Base-by-base conservation (phyloP, 139 green algal species). In the Chlorella sp. region DNA sequence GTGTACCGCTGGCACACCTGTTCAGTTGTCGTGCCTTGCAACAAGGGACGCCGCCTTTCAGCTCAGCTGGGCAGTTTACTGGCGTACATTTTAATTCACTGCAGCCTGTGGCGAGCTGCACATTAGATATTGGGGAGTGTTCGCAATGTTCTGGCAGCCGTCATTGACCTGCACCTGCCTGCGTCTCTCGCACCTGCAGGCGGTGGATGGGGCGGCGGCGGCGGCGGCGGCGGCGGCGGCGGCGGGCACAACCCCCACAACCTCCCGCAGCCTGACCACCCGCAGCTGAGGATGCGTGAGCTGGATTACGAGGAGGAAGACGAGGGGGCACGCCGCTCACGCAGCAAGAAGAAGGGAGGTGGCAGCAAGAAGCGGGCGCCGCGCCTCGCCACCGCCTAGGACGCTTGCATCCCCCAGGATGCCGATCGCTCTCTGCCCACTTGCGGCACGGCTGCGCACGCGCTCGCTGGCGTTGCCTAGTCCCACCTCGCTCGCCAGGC, bases 231-330 rank as follows among this genome's bases (percentile, higher is more conserved):
- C 53, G 84, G 88, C 30, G 88, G 91, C 36, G 88, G 88, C 22
- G 87, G 87, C 19, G 87, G 82, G 36, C 73, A 85, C 57, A 40
- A 80, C 64, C 37, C 64, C n/a, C 42, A 86, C 85, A 91, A 88
- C 36, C 78, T 88, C 34, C n/a, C 36, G 2, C 69, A 91, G 28
- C 83, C 86, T 14, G 64, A 39, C 36, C n/a, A 86, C 40, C 88
- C 76, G 26, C 85, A 90, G 83, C 39, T 93, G 40, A 86, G 34
- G 5, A 82, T 91, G 76, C 61, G 88, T 30, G 88, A 92, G 57
- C 71, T 92, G 22, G 75, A 89, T 30, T 90, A 92, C 32, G 85
- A 86, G 14, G 86, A 90, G 12, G 91, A 92, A 5, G 85, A 90
- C 22, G 81, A 87, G 34, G 34, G 64, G 39, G 3, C 48, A 11